A percentile compares a stretch with the other conserved stretches of the same genome.
These are phyloP conservation scores for Artemisia princeps DNA, from an alignment of 140 eudicot genomes.

Conservation along the genomic window DNA sequence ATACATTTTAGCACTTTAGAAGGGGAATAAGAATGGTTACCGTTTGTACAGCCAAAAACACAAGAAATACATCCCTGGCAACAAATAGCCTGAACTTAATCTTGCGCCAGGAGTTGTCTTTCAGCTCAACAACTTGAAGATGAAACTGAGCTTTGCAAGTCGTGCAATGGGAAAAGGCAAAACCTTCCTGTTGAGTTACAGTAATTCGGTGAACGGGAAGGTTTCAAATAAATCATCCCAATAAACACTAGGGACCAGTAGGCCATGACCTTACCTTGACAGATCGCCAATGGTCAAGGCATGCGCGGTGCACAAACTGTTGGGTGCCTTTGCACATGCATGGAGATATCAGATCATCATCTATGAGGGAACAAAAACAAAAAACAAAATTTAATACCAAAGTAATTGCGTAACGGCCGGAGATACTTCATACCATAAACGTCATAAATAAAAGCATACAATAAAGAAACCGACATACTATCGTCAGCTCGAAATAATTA, in stretches of 20 bases:
- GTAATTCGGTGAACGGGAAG: too few species aligned
- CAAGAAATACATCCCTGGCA: constrained; percentile 77
- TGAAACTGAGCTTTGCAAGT: constrained; percentile 93
- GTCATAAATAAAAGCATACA: constrained; percentile 13
- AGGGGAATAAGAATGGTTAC: constrained; percentile 29
- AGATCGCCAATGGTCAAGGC: constrained; percentile 94
- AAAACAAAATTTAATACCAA: neutral
- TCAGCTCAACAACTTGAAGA: constrained; percentile 51
- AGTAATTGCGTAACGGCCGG: constrained; percentile 2
- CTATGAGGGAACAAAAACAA: constrained; percentile 25
- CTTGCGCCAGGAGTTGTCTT: constrained; percentile 64
- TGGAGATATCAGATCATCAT: constrained; percentile 75
- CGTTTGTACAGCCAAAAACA: constrained; percentile 71
- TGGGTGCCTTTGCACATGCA: constrained; percentile 97
- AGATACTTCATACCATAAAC: constrained; percentile 14
- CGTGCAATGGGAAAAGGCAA: constrained; percentile 84
- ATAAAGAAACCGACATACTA: neutral
- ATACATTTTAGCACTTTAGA: neutral
- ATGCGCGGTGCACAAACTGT: constrained; percentile 80
- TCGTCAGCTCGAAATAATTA: constrained; percentile 17
- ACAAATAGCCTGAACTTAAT: constrained; percentile 75
- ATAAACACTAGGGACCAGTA: neutral
- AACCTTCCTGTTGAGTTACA: constrained; percentile 61
- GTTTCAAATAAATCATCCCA: neutral
- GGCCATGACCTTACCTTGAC: constrained; percentile 49